Conservation (phyloP, 148 eudicot genomes). For the Amaranthus palmeri region DNA sequence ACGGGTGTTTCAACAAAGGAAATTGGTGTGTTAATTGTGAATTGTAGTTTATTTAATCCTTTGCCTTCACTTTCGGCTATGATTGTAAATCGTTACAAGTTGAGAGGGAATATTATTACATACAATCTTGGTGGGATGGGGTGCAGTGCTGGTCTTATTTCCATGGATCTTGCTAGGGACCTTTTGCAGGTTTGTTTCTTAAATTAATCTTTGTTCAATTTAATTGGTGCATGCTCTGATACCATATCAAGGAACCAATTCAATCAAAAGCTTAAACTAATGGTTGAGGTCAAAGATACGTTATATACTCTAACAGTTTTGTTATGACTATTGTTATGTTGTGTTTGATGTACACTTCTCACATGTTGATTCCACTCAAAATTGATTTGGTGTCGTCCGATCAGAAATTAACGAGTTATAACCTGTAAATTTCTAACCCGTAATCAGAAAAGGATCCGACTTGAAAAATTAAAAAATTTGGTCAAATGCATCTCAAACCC, state of each 20-base stretch:
- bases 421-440: too few relatives aligned
- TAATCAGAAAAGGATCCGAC: too few relatives aligned
- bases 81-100: constrained; percentile 38
- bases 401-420: too few relatives aligned
- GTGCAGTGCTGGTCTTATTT: constrained; percentile 41
- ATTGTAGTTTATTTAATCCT: constrained; percentile 41
- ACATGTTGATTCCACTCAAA: too few relatives aligned
- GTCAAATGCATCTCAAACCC: too few relatives aligned
- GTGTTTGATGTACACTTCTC: too few relatives aligned
- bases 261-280: too few relatives aligned
- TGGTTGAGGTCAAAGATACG: too few relatives aligned
- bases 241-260: neutral
- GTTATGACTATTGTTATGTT: too few relatives aligned
- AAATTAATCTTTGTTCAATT: neutral
- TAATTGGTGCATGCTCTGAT: neutral
- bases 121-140: constrained; percentile 48
- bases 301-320: too few relatives aligned
- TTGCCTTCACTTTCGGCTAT: constrained; percentile 36
- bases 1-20: constrained; percentile 25
- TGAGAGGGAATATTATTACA: constrained; percentile 31
- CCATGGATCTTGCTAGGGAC: constrained; percentile 35
- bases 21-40: constrained; percentile 32
- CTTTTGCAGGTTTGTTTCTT: constrained; percentile 30
- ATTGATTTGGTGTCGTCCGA: too few relatives aligned
- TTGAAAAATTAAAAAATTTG: too few relatives aligned